phyloP scores from a whole-genome alignment of 2,329 filamentous ascomycete genomes.

The Penicillium sp. region DNA sequence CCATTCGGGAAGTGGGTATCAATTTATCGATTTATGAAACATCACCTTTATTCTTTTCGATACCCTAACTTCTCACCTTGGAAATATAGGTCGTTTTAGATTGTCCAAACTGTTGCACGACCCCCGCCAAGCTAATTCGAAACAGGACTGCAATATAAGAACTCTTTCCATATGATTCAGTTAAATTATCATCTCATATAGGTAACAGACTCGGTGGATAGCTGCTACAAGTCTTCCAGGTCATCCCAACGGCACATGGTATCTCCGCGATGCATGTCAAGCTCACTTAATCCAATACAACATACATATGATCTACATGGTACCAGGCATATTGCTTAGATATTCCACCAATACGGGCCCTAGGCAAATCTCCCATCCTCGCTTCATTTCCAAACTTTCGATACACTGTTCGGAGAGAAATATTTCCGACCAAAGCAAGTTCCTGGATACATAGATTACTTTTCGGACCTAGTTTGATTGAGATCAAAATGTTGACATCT shows the following conservation, averaged over 20 bases:
- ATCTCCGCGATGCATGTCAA: slow-evolving; percentile 1
- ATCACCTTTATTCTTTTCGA: too few relatives aligned
- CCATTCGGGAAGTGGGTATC: not conserved
- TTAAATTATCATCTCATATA: not conserved
- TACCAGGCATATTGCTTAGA: not conserved
- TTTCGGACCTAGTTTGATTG: not conserved
- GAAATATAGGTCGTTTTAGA: not conserved
- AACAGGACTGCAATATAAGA: not conserved
- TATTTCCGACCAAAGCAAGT: too few relatives aligned
- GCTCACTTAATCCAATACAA: not conserved
- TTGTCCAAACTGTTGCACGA: not conserved
- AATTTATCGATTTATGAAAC: not conserved
- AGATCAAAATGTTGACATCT: slow-evolving; percentile 12
- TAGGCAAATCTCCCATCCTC: too few relatives aligned
- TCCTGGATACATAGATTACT: too few relatives aligned
- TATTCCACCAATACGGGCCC: not conserved
- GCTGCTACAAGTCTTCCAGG: not conserved
- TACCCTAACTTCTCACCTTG: too few relatives aligned
- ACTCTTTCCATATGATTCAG: not conserved
- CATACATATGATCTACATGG: not conserved
- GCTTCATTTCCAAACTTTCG: too few relatives aligned
- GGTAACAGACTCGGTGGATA: too few relatives aligned
- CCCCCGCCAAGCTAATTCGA: not conserved
- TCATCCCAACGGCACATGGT: not conserved
- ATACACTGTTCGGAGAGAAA: not conserved